These are phyloP conservation scores for Lactifluus piperatus DNA, from an alignment of 768 basidiomycete species.

Conservation along the genomic window DNA sequence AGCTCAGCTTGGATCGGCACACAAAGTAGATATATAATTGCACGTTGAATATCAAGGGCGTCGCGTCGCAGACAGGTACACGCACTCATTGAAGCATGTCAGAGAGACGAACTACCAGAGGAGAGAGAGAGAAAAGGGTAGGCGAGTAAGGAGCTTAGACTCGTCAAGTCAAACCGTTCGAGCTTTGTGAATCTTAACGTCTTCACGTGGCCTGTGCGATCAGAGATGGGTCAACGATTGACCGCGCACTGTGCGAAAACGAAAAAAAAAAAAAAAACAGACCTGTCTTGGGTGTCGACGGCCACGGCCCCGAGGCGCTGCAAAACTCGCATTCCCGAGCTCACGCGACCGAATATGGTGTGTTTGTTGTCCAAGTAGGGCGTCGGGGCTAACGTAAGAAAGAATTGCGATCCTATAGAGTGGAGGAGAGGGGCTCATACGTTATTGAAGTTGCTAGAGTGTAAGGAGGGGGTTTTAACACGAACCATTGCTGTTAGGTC, in stretches of 20 bases:
- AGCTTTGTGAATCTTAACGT: constrained; percentile 86
- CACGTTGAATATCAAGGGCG: background rate
- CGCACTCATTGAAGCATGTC: background rate
- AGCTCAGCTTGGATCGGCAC: no score
- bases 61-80: background rate
- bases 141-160: background rate
- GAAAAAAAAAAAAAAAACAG: constrained; percentile 23
- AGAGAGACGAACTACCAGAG: no score
- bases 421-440: background rate
- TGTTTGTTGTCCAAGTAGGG: constrained; percentile 81
- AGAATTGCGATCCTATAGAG: constrained; percentile 83
- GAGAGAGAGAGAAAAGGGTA: background rate
- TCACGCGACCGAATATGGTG: constrained; percentile 87
- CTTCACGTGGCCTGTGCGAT: constrained; percentile 48
- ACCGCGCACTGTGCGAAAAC: background rate
- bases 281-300: constrained; percentile 85
- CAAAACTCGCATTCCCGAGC: constrained; percentile 84
- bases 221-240: background rate
- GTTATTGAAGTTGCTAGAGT: no score
- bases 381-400: constrained; percentile 77
- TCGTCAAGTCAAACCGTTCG: constrained; percentile 19
- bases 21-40: no score
- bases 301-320: constrained; percentile 87
- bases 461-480: background rate
- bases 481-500: constrained; percentile 81